Evolutionary conservation across 2,329 filamentous ascomycete genomes (phyloP), one percentile per base, ranked within the genome.

Genomic region (Hypoxylon sp.): DNA sequence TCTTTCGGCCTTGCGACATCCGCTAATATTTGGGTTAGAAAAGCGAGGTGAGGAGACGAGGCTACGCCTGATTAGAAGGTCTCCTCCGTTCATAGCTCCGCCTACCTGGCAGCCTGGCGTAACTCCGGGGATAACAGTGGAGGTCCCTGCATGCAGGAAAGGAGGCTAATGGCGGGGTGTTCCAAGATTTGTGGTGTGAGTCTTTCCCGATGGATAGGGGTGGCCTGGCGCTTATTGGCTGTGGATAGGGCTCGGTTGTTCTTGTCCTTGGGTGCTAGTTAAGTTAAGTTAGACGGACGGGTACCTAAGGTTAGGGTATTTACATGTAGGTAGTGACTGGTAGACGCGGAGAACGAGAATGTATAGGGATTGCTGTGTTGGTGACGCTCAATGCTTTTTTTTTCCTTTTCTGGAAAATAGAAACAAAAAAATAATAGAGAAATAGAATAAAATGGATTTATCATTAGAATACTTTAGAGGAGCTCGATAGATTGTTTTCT

Each of bases 21-120:
- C 35, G 13, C 14, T 5, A n/a, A 14, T 39, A 14, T 39, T 39
- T 39, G 5, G 14, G 35, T 6, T 39, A 39, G 14, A 31, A 14
- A 2, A 14, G 13, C 14, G 35, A 37, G 13, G 35, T 37, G 11
- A 37, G 13, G 50, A 42, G 35, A 24, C 22, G 24, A 22, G 26
- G 17, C 9, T 3, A 26, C 24, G 14, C 37, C 42, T 42, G 5
- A n/a, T 55, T 55, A 14, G 37, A n/a, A 26, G 51, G 19, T 24
- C 22, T 55, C 14, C 37, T 55, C 52, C 52, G 52, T 19, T 19
- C 9, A n/a, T 11, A 29, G 22, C 35, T 57, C 54, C 39, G 54
- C 24, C 10, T 13, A 8, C 39, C 24, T 17, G n/a, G 50, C 24
- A 14, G 19, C 11, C 39, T 29, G 39, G 54, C 35, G 17, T 11